Percentiles rank a stretch among this genome's conserved stretches.
These are phyloP conservation scores for Candida tetrigidarum DNA, from an alignment of 1,139 yeast species.

Conservation along the genomic window DNA sequence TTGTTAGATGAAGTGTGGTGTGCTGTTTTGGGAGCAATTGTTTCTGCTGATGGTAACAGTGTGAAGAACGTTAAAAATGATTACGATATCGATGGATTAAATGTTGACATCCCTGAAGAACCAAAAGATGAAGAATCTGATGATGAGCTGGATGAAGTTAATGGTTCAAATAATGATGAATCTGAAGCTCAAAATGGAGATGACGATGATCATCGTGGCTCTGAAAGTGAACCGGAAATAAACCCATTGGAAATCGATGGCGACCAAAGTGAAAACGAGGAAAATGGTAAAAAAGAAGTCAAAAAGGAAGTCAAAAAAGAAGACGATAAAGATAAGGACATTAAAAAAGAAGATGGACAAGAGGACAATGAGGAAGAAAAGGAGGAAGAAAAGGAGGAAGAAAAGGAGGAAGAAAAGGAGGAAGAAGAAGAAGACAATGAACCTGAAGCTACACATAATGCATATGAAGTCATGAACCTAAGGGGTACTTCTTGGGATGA, in stretches of 20 bases:
- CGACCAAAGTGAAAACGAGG: constrained; percentile 24
- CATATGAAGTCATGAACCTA: constrained; percentile 61
- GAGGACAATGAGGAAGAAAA: constrained; percentile 27
- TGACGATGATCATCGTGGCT: constrained; percentile 26
- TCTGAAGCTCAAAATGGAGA: constrained; percentile 20
- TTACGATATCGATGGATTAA: constrained; percentile 38
- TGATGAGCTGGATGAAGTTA: too few relatives aligned
- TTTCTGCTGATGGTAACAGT: constrained; percentile 39
- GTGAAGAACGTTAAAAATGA: constrained; percentile 24
- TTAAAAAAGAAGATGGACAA: constrained; percentile 27
- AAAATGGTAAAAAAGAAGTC: constrained; percentile 16
- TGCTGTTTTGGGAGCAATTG: constrained; percentile 53
- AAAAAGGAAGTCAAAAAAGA: constrained; percentile 29
- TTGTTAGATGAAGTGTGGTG: constrained; percentile 77
- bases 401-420: constrained; percentile 30
- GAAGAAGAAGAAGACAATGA: constrained; percentile 25
- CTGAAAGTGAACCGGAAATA: constrained; percentile 27
- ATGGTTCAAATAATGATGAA: too few relatives aligned
- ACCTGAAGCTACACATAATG: constrained; percentile 43
- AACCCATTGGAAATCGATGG: constrained; percentile 31
- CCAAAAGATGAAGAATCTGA: constrained; percentile 21
- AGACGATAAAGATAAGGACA: constrained; percentile 28
- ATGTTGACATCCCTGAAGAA: constrained; percentile 46
- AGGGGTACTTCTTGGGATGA: constrained; percentile 77
- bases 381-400: too few relatives aligned